Percentiles rank a stretch among this genome's conserved stretches.
Evolutionary conservation across 1,284 basidiomycete genomes (phyloP).

Genomic region (Athelia sp.): DNA sequence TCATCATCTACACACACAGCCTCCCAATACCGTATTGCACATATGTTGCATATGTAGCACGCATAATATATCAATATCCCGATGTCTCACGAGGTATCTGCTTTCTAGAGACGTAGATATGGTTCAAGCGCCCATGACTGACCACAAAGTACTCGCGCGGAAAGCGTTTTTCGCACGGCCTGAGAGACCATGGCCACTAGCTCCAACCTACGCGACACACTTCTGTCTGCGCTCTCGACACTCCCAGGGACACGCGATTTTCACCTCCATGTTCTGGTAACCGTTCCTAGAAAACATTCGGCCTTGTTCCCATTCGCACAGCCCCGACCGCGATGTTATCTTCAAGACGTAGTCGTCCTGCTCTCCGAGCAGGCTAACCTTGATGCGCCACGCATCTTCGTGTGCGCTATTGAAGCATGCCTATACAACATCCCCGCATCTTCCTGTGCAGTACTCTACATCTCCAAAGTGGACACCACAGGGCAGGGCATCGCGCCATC

Average conservation of each 20-base stretch:
- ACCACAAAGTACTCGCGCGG: too few relatives aligned
- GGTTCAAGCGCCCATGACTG: too few relatives aligned
- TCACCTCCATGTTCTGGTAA: slow-evolving; percentile 71
- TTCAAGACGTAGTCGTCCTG: slow-evolving; percentile 75
- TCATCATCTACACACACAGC: background rate
- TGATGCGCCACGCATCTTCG: slow-evolving; percentile 51
- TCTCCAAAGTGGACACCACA: slow-evolving; percentile 93
- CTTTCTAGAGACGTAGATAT: too few relatives aligned
- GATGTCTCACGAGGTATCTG: too few relatives aligned
- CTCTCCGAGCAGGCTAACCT: slow-evolving; percentile 53
- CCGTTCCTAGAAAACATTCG: slow-evolving; percentile 64
- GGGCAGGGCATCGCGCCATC: slow-evolving; percentile 64
- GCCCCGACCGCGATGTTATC: slow-evolving; percentile 55
- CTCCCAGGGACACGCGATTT: slow-evolving; percentile 67
- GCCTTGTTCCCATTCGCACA: slow-evolving; percentile 73
- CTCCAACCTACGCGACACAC: slow-evolving; percentile 54
- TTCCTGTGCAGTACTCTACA: slow-evolving; percentile 75
- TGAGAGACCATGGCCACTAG: too few relatives aligned
- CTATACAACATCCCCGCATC: slow-evolving; percentile 76
- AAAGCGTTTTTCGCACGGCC: too few relatives aligned
- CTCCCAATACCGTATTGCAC: too few relatives aligned
- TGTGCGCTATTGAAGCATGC: slow-evolving; percentile 78
- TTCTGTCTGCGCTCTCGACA: slow-evolving; percentile 51
- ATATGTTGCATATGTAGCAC: background rate
- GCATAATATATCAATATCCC: background rate